These are phyloP conservation scores for Clitoria ternatea DNA, from an alignment of 306 rosid species.

Conservation along the genomic window DNA sequence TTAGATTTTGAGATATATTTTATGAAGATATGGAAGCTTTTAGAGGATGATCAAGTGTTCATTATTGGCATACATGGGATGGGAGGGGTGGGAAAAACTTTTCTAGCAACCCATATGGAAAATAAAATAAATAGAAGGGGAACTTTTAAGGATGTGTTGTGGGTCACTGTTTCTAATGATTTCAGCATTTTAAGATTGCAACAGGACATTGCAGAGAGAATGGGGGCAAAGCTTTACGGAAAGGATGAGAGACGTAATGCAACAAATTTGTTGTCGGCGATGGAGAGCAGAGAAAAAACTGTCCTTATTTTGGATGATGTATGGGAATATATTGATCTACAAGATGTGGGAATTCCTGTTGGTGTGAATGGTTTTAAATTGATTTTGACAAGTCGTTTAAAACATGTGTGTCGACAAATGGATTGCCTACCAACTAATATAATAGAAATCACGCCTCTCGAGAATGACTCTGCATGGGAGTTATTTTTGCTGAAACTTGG, in stretches of 20 bases:
- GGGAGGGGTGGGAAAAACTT: too few species aligned
- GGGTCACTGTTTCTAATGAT: conserved; percentile 19
- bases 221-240: background rate
- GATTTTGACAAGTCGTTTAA: conserved; percentile 24
- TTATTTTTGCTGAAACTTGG: conserved; percentile 21
- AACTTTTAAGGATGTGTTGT: conserved; percentile 7
- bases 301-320: conserved; percentile 33
- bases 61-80: too few species aligned
- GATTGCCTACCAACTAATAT: background rate
- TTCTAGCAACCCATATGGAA: conserved; percentile 10
- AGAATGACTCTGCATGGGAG: too few species aligned
- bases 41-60: too few species aligned
- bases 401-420: conserved; percentile 18
- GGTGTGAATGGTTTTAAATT: too few species aligned
- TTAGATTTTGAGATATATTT: too few species aligned
- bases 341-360: conserved; percentile 29
- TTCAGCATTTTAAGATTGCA: conserved; percentile 14
- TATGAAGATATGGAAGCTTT: too few species aligned
- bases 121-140: background rate
- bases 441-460: background rate
- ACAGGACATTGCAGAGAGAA: background rate
- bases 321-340: conserved; percentile 20
- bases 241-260: conserved; percentile 1
- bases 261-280: background rate
- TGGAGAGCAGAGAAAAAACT: background rate